These are phyloP conservation scores for Candolleomyces aberdarensis DNA, from an alignment of 768 basidiomycete species.

Conservation along the genomic window DNA sequence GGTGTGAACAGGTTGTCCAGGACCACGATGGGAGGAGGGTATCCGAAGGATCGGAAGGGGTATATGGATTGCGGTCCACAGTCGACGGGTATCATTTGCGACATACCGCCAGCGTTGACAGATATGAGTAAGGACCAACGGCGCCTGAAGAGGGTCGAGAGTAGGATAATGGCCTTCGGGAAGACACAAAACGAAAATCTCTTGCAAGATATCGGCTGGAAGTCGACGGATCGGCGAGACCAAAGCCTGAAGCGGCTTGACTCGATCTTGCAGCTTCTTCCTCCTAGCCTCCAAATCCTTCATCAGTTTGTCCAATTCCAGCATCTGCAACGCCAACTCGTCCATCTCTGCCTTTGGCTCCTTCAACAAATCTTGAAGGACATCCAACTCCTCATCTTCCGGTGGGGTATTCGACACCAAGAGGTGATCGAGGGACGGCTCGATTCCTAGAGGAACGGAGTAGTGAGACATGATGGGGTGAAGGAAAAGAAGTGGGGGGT, in stretches of 20 bases:
- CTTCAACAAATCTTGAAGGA: constrained; percentile 5
- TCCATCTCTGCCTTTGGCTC: constrained; percentile 5
- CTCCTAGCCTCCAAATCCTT: background rate
- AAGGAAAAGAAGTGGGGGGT: background rate
- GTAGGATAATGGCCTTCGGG: constrained; percentile 9
- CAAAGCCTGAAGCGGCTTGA: constrained; percentile 9
- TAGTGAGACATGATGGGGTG: background rate
- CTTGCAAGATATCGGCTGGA: constrained; percentile 17
- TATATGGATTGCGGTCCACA: constrained; percentile 19
- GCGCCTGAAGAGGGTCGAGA: constrained; percentile 10
- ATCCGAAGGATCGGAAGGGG: constrained; percentile 13
- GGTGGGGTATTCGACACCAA: constrained; percentile 7
- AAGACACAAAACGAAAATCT: constrained; percentile 18
- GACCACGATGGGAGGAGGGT: background rate
- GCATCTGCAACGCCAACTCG: background rate
- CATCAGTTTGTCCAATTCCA: background rate
- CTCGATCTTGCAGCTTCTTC: constrained; percentile 3
- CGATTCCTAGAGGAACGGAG: background rate
- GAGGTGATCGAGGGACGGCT: background rate
- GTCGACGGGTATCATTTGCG: constrained; percentile 9
- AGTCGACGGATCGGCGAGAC: constrained; percentile 13
- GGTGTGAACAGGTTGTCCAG: background rate
- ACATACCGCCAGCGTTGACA: constrained; percentile 17
- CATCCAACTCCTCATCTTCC: constrained; percentile 5
- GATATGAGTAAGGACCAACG: constrained; percentile 14